Evolutionary conservation across 2,329 filamentous ascomycete species (phyloP), one percentile per base, ranked within the genome.

Genomic region (Alternaria metachromatica): DNA sequence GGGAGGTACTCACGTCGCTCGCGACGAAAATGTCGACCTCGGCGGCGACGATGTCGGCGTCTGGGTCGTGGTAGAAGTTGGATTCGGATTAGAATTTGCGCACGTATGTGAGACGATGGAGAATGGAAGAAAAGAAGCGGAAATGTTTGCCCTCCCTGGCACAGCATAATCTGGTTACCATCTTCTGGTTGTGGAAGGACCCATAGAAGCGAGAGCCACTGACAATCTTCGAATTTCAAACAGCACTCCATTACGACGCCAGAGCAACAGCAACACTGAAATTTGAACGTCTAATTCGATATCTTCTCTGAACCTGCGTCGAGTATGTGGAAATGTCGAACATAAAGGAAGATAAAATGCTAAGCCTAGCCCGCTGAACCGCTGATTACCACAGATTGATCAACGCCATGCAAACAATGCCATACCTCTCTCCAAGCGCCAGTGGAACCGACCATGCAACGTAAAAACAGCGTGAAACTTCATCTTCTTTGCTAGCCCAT

Each of bases 341-440:
- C 1, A 33, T 33, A 33, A 33, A 33, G 15, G 30, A 33, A 37
- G 13, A 54, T 20, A 30, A 26, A 55, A 64, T 65, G 62, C 62
- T 55, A 68, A 62, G 62, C 65, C 55, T 58, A 55, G 21, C 63
- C 56, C 55, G 64, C 67, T 68, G 28, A 66, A 70, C 33, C 58
- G 62, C 63, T 64, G 56, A 66, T 55, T 28, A 45, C 60, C 58
- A 59, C 37, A 60, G 23, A 49, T 49, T 25, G 30, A 56, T 30
- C 5, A 65, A 70, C 65, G 62, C 67, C 69, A 58, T 64, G 55
- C 60, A 60, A 58, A 53, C 56, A 55, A 62, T 56, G 60, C 68
- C 57, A 63, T 53, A 60, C 41, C 37, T 51, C 48, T 53, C 58
- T 53, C 58, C 48, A 23, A 58, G 60, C 57, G 64, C 61, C 59